Evolutionary conservation across 176 grass and related monocot genomes (phyloP).

Genomic region (Themeda triandra): DNA sequence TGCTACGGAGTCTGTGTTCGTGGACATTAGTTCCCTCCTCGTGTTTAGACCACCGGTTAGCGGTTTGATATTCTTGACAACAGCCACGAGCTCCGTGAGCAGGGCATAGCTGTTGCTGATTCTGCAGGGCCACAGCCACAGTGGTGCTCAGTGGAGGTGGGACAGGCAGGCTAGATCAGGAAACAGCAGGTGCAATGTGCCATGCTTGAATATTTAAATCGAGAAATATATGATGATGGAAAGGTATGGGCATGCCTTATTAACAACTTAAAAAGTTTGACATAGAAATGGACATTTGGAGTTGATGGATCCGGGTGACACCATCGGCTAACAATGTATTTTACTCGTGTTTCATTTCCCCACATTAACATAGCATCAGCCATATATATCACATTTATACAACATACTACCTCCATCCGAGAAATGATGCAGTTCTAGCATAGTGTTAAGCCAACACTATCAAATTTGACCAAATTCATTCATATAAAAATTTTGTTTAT

Average conservation of each 20-base stretch:
- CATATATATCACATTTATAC: not conserved
- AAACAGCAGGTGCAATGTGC: not conserved
- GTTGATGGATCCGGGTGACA: not conserved
- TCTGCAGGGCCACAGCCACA: not conserved
- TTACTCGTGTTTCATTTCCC: not conserved
- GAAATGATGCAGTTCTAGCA: not conserved
- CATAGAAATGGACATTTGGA: not conserved
- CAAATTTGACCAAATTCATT: not conserved
- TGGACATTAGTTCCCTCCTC: not conserved
- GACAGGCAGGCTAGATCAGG: not conserved
- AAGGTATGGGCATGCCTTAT: not conserved
- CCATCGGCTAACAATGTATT: not conserved
- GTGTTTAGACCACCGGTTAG: not conserved
- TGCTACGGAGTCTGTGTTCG: not conserved
- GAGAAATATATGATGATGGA: not conserved
- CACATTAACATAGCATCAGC: not conserved
- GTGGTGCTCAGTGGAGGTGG: not conserved
- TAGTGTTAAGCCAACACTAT: not conserved
- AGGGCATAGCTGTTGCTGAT: not conserved
- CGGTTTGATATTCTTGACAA: not conserved
- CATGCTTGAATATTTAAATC: not conserved
- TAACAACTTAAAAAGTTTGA: not conserved
- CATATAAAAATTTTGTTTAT: not conserved
- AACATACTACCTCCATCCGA: not conserved
- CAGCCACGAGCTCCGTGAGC: not conserved